A percentile compares a stretch with the other conserved stretches of the same genome.
phyloP scores from a whole-genome alignment of 192 early-diverging fungal genomes.

The Backusella macrospora region DNA sequence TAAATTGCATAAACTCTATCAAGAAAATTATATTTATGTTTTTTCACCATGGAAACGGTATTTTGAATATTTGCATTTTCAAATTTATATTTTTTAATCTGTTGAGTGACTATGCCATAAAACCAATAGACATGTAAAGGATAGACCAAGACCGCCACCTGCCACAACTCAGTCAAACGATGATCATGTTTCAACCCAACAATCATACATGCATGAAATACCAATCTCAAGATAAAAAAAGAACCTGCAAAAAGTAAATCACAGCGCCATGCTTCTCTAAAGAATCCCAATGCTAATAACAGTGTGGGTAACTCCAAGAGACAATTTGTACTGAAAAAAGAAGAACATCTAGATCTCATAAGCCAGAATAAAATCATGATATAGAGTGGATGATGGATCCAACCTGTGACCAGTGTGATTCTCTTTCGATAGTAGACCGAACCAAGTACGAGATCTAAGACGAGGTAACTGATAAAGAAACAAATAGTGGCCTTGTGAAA shows the following conservation, averaged over 20 bases:
- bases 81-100: slow-evolving; percentile 13
- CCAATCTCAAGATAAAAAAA: slow-evolving; percentile 58
- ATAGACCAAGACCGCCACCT: slow-evolving; percentile 47
- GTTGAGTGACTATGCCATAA: slow-evolving; percentile 30
- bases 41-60: not conserved
- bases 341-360: slow-evolving; percentile 25
- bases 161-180: slow-evolving; percentile 36
- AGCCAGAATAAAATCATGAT: slow-evolving; percentile 41
- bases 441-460: slow-evolving; percentile 57
- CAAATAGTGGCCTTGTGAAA: slow-evolving; percentile 42
- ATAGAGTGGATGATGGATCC: slow-evolving; percentile 65
- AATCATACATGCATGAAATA: slow-evolving; percentile 50
- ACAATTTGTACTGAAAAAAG: slow-evolving; percentile 50
- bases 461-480: slow-evolving; percentile 58
- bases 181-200: slow-evolving; percentile 44
- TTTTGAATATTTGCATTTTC: not conserved
- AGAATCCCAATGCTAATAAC: slow-evolving; percentile 54
- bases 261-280: slow-evolving; percentile 49
- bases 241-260: slow-evolving; percentile 55
- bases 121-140: slow-evolving; percentile 60
- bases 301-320: slow-evolving; percentile 63
- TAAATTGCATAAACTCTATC: slow-evolving; percentile 12
- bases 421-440: slow-evolving; percentile 51
- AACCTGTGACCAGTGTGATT: slow-evolving; percentile 57
- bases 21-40: slow-evolving; percentile 3